Evolutionary conservation across 164 flowering plant species (phyloP).

Genomic region (Annona cherimola): DNA sequence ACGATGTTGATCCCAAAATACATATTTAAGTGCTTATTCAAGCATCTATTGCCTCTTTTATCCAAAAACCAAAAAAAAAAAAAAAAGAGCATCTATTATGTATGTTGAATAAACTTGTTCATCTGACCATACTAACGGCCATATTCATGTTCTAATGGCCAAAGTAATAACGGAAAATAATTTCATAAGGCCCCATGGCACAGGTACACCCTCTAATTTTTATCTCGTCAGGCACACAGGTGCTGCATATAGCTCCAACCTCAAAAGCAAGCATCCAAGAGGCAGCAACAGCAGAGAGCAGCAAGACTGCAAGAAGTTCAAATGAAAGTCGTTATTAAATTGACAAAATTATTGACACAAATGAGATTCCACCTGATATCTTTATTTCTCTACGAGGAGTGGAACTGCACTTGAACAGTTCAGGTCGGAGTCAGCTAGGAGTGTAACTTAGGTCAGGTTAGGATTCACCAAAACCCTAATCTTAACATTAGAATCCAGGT

Average conservation of each 20-base stretch:
- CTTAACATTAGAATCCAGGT: neutral
- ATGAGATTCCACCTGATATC: too few relatives aligned
- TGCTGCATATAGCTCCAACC: neutral
- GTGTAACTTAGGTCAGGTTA: too few relatives aligned
- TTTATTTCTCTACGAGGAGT: neutral
- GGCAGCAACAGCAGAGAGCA: slow-evolving; percentile 13
- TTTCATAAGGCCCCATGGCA: neutral
- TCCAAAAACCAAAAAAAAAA: too few relatives aligned
- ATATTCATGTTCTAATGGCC: neutral
- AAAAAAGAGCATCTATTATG: neutral
- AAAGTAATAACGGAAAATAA: neutral
- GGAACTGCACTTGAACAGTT: neutral
- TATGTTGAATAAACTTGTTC: neutral
- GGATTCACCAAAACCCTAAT: neutral
- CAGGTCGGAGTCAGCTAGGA: too few relatives aligned
- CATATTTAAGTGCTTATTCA: neutral
- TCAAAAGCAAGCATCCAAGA: slow-evolving; percentile 12
- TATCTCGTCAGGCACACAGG: neutral
- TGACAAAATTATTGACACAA: neutral
- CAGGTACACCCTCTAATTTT: neutral
- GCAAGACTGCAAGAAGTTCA: slow-evolving; percentile 10
- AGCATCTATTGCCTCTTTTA: neutral
- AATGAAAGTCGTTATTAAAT: neutral
- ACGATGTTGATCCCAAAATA: too few relatives aligned
- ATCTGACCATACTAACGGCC: neutral